These are phyloP conservation scores for Juncus effusus DNA, from an alignment of 176 grass and related monocot genomes.

Conservation along the genomic window DNA sequence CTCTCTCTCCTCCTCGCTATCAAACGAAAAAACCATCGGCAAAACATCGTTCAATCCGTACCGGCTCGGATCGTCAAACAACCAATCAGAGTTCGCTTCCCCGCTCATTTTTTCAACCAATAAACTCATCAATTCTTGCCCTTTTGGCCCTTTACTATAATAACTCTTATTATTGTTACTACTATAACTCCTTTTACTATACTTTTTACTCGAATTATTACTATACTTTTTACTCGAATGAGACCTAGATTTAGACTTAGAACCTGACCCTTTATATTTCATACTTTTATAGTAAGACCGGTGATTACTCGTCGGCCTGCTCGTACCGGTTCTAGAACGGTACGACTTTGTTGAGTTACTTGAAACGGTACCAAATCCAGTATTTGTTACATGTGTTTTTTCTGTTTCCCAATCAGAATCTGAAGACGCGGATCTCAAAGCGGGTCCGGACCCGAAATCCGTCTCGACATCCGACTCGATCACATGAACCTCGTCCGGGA, in stretches of 20 bases:
- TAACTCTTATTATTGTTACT: too few relatives aligned
- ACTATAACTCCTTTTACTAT: slow-evolving; percentile 31
- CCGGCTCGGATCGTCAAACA: slow-evolving; percentile 40
- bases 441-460: slow-evolving; percentile 16
- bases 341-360: slow-evolving; percentile 33
- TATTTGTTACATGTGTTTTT: neutral
- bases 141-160: slow-evolving; percentile 26
- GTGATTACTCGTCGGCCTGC: slow-evolving; percentile 26
- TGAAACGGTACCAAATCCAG: neutral
- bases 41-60: slow-evolving; percentile 46
- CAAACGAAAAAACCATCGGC: slow-evolving; percentile 71
- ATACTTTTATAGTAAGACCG: neutral
- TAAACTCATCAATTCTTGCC: slow-evolving; percentile 50
- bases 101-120: slow-evolving; percentile 50
- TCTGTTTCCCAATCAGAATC: slow-evolving; percentile 31
- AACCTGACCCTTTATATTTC: slow-evolving; percentile 29
- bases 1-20: slow-evolving; percentile 39
- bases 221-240: slow-evolving; percentile 24
- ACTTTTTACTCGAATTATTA: slow-evolving; percentile 16
- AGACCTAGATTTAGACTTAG: slow-evolving; percentile 5
- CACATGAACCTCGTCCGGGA: slow-evolving; percentile 30
- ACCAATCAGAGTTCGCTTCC: slow-evolving; percentile 32
- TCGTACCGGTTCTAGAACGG: slow-evolving; percentile 31
- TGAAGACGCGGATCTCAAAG: slow-evolving; percentile 23
- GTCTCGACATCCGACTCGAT: slow-evolving; percentile 22